A percentile compares a stretch with the other conserved stretches of the same genome.
Conservation (phyloP, 345 rosid genomes). For the Zanthoxylum bungeanum region DNA sequence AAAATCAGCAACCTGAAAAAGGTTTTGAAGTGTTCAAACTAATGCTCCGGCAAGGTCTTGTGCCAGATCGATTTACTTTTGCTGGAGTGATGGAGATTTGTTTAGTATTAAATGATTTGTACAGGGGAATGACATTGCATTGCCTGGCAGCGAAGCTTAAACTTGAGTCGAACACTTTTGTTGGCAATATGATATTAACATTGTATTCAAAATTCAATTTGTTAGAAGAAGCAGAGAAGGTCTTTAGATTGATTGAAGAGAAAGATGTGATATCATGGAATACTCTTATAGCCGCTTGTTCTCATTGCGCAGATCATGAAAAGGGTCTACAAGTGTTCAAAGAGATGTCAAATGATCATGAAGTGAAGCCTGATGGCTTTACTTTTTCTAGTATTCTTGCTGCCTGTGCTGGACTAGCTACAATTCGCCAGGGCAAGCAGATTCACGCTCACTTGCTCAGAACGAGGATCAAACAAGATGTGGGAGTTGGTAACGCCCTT, state of each 20-base stretch:
- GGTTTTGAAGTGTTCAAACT: conserved; percentile 39
- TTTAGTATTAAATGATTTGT: conserved; percentile 21
- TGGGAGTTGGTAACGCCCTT: conserved; percentile 51
- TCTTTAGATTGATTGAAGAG: conserved; percentile 34
- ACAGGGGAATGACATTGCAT: conserved; percentile 36
- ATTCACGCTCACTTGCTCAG: conserved; percentile 49
- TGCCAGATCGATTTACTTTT: conserved; percentile 51
- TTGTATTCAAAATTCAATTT: conserved; percentile 46
- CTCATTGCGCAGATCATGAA: conserved; percentile 35
- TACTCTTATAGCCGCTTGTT: conserved; percentile 41
- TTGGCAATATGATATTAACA: conserved; percentile 49
- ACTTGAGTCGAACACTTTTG: conserved; percentile 37
- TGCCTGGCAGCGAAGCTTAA: conserved; percentile 41
- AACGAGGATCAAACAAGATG: conserved; percentile 33
- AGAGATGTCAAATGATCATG: conserved; percentile 33
- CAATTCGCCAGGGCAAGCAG: conserved; percentile 48
- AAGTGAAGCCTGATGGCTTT: conserved; percentile 39
- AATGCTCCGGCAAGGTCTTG: conserved; percentile 35
- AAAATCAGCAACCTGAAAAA: conserved; percentile 34
- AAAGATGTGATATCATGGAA: conserved; percentile 62
- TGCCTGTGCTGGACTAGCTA: conserved; percentile 52
- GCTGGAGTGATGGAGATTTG: conserved; percentile 38
- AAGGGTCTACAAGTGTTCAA: conserved; percentile 40
- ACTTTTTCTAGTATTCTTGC: conserved; percentile 47
- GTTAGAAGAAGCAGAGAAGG: conserved; percentile 40